A percentile compares a stretch with the other conserved stretches of the same genome.
Conservation (phyloP, 768 basidiomycete species). For the Auricularia cornea region DNA sequence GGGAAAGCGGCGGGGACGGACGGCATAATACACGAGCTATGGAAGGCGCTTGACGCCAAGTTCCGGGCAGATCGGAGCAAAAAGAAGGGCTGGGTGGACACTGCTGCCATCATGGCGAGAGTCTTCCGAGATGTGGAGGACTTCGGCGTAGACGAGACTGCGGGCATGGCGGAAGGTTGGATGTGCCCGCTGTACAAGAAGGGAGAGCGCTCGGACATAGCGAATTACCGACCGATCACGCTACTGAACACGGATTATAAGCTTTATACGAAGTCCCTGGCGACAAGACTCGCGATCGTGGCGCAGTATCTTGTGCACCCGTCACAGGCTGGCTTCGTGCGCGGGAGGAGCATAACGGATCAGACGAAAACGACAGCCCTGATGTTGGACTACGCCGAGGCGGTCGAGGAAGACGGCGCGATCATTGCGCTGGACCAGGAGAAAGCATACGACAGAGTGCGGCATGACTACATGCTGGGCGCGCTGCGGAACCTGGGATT, state of each 20-base stretch:
- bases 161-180: no score
- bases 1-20: not conserved
- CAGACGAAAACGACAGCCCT: constrained; percentile 9
- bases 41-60: not conserved
- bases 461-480: constrained; percentile 12
- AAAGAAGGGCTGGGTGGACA: no score
- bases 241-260: constrained; percentile 17
- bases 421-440: no score
- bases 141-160: no score
- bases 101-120: no score
- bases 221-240: constrained; percentile 17
- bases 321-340: constrained; percentile 15
- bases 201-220: no score
- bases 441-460: no score
- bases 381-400: constrained; percentile 12
- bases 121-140: no score
- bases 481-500: constrained; percentile 4
- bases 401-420: constrained; percentile 15
- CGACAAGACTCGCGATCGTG: constrained; percentile 1
- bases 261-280: constrained; percentile 10
- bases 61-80: no score
- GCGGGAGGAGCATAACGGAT: constrained; percentile 23
- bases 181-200: no score
- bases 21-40: not conserved
- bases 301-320: constrained; percentile 1